Evolutionary conservation across 163 green algal species (phyloP).

Genomic region (Chlorella variabilis): DNA sequence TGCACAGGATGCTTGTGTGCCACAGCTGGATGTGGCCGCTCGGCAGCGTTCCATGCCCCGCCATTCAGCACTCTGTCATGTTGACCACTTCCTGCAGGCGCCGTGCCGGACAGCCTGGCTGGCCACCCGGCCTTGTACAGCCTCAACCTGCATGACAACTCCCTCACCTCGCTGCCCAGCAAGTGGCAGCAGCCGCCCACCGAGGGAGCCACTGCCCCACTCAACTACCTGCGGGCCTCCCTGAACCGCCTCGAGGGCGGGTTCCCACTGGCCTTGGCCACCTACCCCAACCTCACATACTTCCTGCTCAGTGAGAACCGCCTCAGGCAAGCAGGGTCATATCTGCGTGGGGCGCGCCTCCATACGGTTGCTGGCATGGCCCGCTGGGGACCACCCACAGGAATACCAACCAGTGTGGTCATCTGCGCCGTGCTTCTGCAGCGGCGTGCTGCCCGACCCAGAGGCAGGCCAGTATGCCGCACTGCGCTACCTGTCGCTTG

Average conservation of each 20-base stretch:
- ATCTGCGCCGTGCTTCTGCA: background rate
- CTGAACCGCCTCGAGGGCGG: background rate
- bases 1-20: too few relatives aligned
- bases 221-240: background rate
- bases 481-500: background rate
- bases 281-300: background rate
- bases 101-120: background rate
- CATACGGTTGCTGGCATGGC: too few relatives aligned
- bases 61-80: too few relatives aligned
- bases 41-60: too few relatives aligned
- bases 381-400: too few relatives aligned
- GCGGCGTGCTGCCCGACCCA: conserved; percentile 5
- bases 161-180: background rate
- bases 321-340: background rate
- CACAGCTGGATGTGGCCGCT: too few relatives aligned
- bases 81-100: background rate
- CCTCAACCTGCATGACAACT: background rate
- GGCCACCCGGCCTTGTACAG: background rate
- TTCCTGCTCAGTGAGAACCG: background rate
- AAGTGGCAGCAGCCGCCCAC: background rate
- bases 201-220: background rate
- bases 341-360: too few relatives aligned
- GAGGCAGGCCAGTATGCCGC: background rate
- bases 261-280: background rate
- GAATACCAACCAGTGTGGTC: too few relatives aligned